Evolutionary conservation across 2,329 filamentous ascomycete species (phyloP).

Genomic region (Diaporthe vaccinii): DNA sequence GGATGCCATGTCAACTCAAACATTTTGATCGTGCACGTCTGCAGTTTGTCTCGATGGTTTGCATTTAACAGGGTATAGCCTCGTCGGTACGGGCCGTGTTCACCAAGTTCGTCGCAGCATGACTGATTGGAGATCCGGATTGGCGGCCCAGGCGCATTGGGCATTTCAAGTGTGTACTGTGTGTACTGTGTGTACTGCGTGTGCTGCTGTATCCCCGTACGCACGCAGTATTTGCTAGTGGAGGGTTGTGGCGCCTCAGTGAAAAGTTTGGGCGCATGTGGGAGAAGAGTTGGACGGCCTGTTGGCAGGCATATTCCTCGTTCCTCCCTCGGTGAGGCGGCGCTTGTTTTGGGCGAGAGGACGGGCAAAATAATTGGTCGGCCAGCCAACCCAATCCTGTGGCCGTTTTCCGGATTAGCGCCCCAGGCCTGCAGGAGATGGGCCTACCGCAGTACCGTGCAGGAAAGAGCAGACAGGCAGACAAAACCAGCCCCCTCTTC

Average conservation of each 20-base stretch:
- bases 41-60: not conserved
- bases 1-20: not conserved
- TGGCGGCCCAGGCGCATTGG: slow-evolving; percentile 5
- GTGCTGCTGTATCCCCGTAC: too few relatives aligned
- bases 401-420: slow-evolving; percentile 29
- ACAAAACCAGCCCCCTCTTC: slow-evolving; percentile 14
- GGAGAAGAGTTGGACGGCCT: not conserved
- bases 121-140: slow-evolving; percentile 10
- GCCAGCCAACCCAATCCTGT: slow-evolving; percentile 31
- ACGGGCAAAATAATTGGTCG: slow-evolving; percentile 30
- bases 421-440: slow-evolving; percentile 14
- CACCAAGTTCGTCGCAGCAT: slow-evolving; percentile 12
- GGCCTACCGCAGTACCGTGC: not conserved
- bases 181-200: not conserved
- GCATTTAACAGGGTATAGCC: not conserved
- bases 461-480: slow-evolving; percentile 1
- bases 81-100: slow-evolving; percentile 24
- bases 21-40: too few relatives aligned
- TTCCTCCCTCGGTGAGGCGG: not conserved
- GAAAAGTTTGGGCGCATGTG: not conserved
- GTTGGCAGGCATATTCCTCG: slow-evolving; percentile 20
- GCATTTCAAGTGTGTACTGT: not conserved
- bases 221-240: not conserved
- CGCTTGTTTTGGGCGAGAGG: slow-evolving; percentile 2
- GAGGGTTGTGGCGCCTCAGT: not conserved